These are phyloP conservation scores for Prunus salicina DNA, from an alignment of 306 rosid species.

Conservation along the genomic window DNA sequence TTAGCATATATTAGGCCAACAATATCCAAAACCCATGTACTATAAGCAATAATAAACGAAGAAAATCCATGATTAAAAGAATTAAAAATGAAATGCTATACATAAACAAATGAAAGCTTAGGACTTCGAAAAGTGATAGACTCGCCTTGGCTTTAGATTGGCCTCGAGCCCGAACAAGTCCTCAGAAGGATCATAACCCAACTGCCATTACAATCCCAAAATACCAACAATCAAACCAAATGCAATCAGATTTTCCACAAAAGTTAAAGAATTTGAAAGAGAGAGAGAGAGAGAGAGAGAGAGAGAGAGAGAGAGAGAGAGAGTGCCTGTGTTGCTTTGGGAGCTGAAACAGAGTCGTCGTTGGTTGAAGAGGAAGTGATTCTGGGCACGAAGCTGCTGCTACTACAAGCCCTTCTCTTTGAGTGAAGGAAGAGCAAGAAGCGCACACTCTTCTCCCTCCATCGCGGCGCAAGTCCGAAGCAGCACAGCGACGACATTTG, in stretches of 20 bases:
- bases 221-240: background rate
- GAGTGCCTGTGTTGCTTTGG: conserved; percentile 44
- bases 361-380: conserved; percentile 39
- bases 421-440: conserved; percentile 36
- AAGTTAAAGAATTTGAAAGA: background rate
- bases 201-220: conserved; percentile 36
- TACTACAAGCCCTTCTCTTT: conserved; percentile 15
- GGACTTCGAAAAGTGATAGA: background rate
- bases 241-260: background rate
- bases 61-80: background rate
- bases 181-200: conserved; percentile 66
- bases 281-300: background rate
- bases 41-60: background rate
- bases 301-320: background rate
- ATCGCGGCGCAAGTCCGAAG: conserved; percentile 31
- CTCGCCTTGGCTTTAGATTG: conserved; percentile 61
- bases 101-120: background rate
- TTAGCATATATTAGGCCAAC: background rate
- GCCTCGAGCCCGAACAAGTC: conserved; percentile 64
- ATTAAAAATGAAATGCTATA: background rate
- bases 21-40: background rate
- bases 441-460: conserved; percentile 26
- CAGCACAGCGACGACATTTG: conserved; percentile 36
- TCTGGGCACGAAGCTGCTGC: conserved; percentile 24
- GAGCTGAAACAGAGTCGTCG: conserved; percentile 48